Base-by-base conservation (phyloP, 1,284 basidiomycete genomes). In the Hypsizygus ulmarius region DNA sequence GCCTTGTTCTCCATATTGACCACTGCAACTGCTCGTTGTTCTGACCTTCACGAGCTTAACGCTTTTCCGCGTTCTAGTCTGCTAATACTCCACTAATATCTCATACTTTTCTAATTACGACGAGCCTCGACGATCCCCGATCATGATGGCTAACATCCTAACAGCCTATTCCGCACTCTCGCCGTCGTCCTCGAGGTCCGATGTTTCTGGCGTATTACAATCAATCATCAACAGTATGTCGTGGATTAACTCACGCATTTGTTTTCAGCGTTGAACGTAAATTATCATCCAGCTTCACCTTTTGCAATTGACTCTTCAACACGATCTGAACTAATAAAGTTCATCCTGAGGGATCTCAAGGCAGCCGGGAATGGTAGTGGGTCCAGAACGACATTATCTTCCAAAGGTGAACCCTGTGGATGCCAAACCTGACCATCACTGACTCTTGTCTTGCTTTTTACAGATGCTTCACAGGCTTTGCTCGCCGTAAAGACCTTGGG, bases 401-500 rank as follows among this genome's bases (percentile, higher is more conserved):
- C 67, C 21, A 75, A 78, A 68, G 83, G 85, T 84, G 49, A 57
- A 64, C 21, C 21, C 54, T 12, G 27, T 7, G 35, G 21, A 30
- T 37, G 32, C 27, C 21, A 33, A 36, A 19, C 21, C 36, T 40
- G 21, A 43, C 33, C 37, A 47, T 43, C 37, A 35, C 43, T 30
- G 25, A 36, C 41, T 49, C 32, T 53, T 39, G 39, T 29, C 51
- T 52, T 41, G 32, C 39, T 37, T 37, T 35, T 51, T 35, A 12
- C 50, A 81, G 88, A 89, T 62, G 75, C 78, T 29, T 68, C 77
- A 1, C 73, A 70, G 21, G 89, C 87, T 12, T 69, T 94, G 1
- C 70, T 80, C 29, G 82, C 87, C 0, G 63, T 93, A 52, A 93
- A 94, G 67, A 80, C 77, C 2, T 73, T 94, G 2, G 88, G 87